A percentile compares a stretch with the other conserved stretches of the same genome.
Conservation (phyloP, 345 rosid species). For the Eucalyptus caleyi region DNA sequence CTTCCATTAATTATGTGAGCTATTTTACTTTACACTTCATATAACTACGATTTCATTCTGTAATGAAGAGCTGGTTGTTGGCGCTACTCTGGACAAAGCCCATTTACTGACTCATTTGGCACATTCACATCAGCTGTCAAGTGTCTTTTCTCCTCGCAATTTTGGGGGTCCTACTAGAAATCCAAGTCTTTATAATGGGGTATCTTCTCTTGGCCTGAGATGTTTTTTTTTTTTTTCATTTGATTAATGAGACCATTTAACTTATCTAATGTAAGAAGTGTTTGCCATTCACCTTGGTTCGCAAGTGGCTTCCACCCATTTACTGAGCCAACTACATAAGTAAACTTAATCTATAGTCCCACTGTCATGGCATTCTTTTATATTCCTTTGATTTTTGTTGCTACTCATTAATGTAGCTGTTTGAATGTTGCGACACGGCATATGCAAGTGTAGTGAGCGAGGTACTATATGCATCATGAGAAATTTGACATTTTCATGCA, state of each 20-base stretch:
- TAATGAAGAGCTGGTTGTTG: neutral
- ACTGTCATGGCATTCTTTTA: neutral
- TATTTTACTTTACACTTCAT: neutral
- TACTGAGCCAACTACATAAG: neutral
- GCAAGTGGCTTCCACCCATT: neutral
- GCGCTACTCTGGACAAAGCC: neutral
- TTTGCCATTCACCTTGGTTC: neutral
- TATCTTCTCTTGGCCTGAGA: neutral
- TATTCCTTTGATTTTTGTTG: neutral
- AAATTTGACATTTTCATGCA: neutral
- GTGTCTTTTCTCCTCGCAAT: neutral
- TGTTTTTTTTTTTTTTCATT: neutral
- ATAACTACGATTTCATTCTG: neutral
- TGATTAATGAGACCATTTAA: neutral
- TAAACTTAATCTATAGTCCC: neutral
- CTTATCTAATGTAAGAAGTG: neutral
- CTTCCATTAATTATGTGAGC: neutral
- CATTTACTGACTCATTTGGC: neutral
- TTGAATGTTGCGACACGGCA: neutral
- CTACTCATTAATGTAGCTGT: neutral
- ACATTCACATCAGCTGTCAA: neutral
- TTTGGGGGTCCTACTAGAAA: neutral
- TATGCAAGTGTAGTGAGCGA: neutral
- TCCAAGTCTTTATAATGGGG: neutral
- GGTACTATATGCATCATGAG: neutral